Conservation (phyloP, 768 basidiomycete species). For the Auriscalpium vulgare region DNA sequence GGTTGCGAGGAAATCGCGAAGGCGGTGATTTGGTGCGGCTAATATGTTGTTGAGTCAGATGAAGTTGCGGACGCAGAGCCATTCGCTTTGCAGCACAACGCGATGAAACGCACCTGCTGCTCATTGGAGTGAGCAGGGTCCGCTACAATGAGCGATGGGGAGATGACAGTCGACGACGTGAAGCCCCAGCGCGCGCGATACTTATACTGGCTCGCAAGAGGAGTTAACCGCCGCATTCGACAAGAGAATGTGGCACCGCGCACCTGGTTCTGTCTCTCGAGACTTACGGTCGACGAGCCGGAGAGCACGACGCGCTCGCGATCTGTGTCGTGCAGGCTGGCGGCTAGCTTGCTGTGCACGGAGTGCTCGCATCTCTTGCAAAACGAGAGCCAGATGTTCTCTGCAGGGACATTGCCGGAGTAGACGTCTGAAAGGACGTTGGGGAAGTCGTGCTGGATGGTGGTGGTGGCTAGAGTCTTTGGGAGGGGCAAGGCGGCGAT, state of each 20-base stretch:
- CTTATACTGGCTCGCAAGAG: slow-evolving; percentile 1
- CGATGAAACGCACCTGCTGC: slow-evolving; percentile 8
- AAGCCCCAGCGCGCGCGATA: slow-evolving; percentile 11
- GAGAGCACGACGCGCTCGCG: slow-evolving; percentile 14
- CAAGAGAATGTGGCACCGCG: not conserved
- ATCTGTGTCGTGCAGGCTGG: slow-evolving; percentile 9
- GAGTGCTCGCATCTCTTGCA: slow-evolving; percentile 13
- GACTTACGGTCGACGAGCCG: slow-evolving; percentile 5
- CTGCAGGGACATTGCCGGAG: slow-evolving; percentile 9
- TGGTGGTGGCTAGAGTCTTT: slow-evolving; percentile 7
- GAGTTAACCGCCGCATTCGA: not conserved
- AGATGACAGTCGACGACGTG: slow-evolving; percentile 6
- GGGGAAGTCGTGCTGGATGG: slow-evolving; percentile 12
- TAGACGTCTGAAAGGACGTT: slow-evolving; percentile 13
- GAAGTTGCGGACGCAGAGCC: too few relatives aligned
- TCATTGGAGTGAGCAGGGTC: slow-evolving; percentile 13
- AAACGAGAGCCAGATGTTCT: slow-evolving; percentile 14
- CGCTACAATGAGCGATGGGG: slow-evolving; percentile 10
- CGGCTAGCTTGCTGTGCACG: slow-evolving; percentile 11
- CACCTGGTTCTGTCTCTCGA: slow-evolving; percentile 7
- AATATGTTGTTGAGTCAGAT: not conserved
- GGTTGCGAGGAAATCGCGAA: slow-evolving; percentile 8
- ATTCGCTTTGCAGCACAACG: not conserved
- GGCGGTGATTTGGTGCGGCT: slow-evolving; percentile 14
- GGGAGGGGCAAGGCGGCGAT: too few relatives aligned